phyloP scores from a whole-genome alignment of 768 basidiomycete species.

The Phanerodontia chrysosporium region DNA sequence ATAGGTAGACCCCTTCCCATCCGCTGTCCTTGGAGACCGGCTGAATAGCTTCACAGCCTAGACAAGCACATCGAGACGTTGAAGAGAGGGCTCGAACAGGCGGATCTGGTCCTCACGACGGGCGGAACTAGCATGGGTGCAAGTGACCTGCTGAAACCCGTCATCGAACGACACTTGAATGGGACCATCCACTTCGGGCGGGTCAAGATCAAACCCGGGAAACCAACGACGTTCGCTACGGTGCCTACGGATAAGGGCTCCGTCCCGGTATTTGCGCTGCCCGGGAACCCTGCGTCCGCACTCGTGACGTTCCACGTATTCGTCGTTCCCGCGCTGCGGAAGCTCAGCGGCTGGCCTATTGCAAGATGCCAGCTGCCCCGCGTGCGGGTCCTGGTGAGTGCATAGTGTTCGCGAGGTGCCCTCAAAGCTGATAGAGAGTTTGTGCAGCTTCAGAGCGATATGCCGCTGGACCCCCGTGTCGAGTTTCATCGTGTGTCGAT shows the following conservation, averaged over 20 bases:
- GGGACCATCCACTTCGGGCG: conserved; percentile 85
- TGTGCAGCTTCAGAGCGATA: conserved; percentile 49
- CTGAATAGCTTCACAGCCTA: conserved; percentile 34
- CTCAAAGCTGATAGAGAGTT: conserved; percentile 6
- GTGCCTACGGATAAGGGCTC: conserved; percentile 40
- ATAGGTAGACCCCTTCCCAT: conserved; percentile 46
- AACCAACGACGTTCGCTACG: conserved; percentile 88
- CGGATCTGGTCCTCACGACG: conserved; percentile 79
- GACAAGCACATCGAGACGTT: conserved; percentile 56
- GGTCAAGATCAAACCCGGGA: conserved; percentile 69
- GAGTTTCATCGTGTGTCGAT: conserved; percentile 83
- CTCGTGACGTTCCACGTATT: conserved; percentile 84
- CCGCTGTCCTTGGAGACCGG: not conserved
- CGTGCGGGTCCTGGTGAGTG: conserved; percentile 57
- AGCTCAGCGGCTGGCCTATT: conserved; percentile 63
- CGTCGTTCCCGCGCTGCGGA: conserved; percentile 75
- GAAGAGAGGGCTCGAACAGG: conserved; percentile 47
- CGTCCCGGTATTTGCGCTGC: conserved; percentile 79
- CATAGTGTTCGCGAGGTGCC: not conserved
- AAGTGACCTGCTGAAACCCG: conserved; percentile 81
- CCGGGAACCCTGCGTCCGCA: conserved; percentile 86
- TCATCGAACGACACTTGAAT: conserved; percentile 73
- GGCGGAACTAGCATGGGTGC: conserved; percentile 93
- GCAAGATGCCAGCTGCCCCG: conserved; percentile 53
- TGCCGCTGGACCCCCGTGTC: conserved; percentile 67